Evolutionary conservation across 257 asterid species (phyloP).

Genomic region (Haberlea rhodopensis): DNA sequence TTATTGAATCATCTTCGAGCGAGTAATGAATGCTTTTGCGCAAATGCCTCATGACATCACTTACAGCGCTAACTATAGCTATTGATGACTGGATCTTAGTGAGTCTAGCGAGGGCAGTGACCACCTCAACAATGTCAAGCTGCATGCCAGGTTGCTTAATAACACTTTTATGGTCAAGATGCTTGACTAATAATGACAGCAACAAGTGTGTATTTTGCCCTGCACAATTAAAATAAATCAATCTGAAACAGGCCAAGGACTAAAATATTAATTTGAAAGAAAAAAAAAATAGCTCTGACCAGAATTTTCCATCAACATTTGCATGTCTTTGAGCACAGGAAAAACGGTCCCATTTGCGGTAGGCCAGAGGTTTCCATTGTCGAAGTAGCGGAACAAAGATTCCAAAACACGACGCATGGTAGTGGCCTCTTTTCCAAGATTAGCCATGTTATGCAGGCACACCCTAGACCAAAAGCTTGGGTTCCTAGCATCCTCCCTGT

Average conservation of each 20-base stretch:
- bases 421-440: conserved; percentile 92
- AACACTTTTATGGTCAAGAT: conserved; percentile 89
- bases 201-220: conserved; percentile 84
- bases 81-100: conserved; percentile 69
- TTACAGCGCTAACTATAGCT: conserved; percentile 79
- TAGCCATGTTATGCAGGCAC: conserved; percentile 92
- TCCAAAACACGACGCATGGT: conserved; percentile 97
- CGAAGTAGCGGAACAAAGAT: conserved; percentile 85
- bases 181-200: conserved; percentile 83
- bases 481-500: conserved; percentile 69
- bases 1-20: conserved; percentile 67
- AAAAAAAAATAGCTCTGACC: conserved; percentile 40
- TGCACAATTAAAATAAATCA: conserved; percentile 32
- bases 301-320: conserved; percentile 77
- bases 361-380: conserved; percentile 73
- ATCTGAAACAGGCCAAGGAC: conserved; percentile 9
- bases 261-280: conserved; percentile 5
- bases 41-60: conserved; percentile 91
- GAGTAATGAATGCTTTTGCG: conserved; percentile 86
- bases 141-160: conserved; percentile 87
- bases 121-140: conserved; percentile 78
- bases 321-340: conserved; percentile 92
- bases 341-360: conserved; percentile 66
- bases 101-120: conserved; percentile 64
- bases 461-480: conserved; percentile 92